These are phyloP conservation scores for Chrysoporthe austroafricana DNA, from an alignment of 2,329 filamentous ascomycete genomes.

Conservation along the genomic window DNA sequence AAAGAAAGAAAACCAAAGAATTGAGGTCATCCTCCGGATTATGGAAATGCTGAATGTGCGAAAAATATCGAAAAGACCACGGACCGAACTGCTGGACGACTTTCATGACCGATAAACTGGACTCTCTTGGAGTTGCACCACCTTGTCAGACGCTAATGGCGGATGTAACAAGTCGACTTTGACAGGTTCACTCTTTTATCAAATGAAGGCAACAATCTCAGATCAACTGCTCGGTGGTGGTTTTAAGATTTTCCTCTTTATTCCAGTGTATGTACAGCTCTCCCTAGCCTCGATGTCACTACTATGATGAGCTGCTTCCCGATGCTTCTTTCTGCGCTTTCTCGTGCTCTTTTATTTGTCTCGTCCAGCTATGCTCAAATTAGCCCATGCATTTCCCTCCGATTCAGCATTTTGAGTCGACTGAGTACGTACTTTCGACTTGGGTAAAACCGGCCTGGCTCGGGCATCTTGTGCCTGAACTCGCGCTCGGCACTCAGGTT, in stretches of 20 bases:
- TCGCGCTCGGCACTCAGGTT: constrained; percentile 76
- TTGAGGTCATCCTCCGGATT: neutral
- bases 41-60: neutral
- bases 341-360: constrained; percentile 51
- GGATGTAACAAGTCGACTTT: neutral
- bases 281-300: neutral
- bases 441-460: constrained; percentile 78
- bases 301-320: constrained; percentile 17
- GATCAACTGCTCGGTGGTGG: neutral
- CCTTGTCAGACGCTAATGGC: neutral
- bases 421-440: constrained; percentile 74
- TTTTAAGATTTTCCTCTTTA: constrained; percentile 3
- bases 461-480: constrained; percentile 75
- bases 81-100: too few species aligned
- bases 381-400: neutral
- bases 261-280: neutral
- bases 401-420: neutral
- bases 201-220: neutral
- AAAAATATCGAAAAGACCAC: neutral
- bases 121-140: neutral
- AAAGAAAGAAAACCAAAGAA: neutral
- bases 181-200: neutral
- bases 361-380: constrained; percentile 44
- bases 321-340: constrained; percentile 36
- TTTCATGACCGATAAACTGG: neutral